A percentile compares a stretch with the other conserved stretches of the same genome.
Conservation (phyloP, 148 eudicot genomes). For the Salicornia ramosissima region DNA sequence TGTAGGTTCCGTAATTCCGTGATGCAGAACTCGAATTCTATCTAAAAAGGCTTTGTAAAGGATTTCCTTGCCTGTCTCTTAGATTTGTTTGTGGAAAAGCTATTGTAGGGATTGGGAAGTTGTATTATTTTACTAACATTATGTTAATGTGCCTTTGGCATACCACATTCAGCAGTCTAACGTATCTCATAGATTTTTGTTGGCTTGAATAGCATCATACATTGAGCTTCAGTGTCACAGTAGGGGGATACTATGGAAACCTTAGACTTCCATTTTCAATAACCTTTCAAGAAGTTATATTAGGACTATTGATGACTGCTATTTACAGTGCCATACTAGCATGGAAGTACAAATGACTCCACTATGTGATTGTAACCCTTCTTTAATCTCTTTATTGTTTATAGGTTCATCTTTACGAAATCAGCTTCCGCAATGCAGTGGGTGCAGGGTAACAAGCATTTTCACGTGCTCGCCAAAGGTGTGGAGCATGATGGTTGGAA, state of each 20-base stretch:
- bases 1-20: too few relatives aligned
- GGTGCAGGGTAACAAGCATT: conserved; percentile 60
- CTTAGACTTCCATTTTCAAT: background rate
- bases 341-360: background rate
- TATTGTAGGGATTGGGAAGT: too few relatives aligned
- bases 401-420: conserved; percentile 57
- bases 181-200: background rate
- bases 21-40: too few relatives aligned
- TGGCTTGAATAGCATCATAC: background rate
- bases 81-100: too few relatives aligned
- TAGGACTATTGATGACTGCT: background rate
- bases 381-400: conserved; percentile 4
- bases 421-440: conserved; percentile 57
- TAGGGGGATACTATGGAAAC: background rate
- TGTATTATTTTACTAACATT: too few relatives aligned
- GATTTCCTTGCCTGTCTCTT: too few relatives aligned
- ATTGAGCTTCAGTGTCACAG: background rate
- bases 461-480: conserved; percentile 63
- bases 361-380: too few relatives aligned
- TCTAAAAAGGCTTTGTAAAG: too few relatives aligned
- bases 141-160: background rate
- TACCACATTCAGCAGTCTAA: background rate
- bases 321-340: background rate
- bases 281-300: background rate
- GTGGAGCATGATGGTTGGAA: conserved; percentile 90